Evolutionary conservation across 768 basidiomycete species (phyloP).

Genomic region (Pholiota molesta): DNA sequence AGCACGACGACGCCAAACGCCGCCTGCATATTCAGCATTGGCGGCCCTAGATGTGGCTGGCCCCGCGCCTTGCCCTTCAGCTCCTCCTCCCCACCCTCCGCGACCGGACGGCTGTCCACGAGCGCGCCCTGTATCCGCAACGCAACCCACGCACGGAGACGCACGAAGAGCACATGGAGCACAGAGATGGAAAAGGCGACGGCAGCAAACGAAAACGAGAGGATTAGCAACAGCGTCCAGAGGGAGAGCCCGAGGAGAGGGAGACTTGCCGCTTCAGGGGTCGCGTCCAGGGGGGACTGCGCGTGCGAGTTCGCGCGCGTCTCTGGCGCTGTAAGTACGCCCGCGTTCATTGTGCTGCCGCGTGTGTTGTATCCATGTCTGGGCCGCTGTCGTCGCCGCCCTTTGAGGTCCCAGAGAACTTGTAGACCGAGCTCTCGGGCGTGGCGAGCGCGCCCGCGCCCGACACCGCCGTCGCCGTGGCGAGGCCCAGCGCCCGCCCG

Average conservation of each 20-base stretch:
- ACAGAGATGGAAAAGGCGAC: neutral
- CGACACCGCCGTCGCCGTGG: neutral
- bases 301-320: slow-evolving; percentile 6
- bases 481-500: neutral
- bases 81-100: no score
- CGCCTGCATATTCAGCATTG: slow-evolving; percentile 46
- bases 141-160: no score
- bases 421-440: slow-evolving; percentile 18
- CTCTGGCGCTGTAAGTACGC: slow-evolving; percentile 1
- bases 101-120: neutral
- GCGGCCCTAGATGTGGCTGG: no score
- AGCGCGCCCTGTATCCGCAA: neutral
- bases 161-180: neutral
- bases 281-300: neutral
- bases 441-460: slow-evolving; percentile 22
- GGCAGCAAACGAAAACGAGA: slow-evolving; percentile 11
- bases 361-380: neutral
- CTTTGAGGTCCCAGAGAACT: neutral
- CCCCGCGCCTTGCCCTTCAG: no score
- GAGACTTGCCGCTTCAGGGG: slow-evolving; percentile 8
- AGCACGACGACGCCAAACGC: slow-evolving; percentile 68
- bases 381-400: neutral
- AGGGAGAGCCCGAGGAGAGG: slow-evolving; percentile 5
- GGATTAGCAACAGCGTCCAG: slow-evolving; percentile 8
- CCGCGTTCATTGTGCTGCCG: no score